phyloP scores from a whole-genome alignment of 352 stramenopile genomes.

The Pythium utonaiense region DNA sequence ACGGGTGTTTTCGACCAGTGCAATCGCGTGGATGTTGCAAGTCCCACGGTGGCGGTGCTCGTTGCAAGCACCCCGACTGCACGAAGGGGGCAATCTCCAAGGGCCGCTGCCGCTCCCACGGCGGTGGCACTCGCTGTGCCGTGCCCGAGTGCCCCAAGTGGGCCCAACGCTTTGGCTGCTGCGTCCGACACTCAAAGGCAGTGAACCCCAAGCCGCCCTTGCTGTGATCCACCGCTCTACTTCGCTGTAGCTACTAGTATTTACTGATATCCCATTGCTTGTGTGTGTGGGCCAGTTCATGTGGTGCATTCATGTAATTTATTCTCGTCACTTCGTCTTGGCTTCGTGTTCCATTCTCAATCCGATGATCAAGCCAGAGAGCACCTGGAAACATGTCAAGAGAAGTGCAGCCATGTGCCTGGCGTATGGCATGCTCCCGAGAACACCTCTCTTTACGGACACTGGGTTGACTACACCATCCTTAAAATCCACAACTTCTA shows the following conservation, averaged over 20 bases:
- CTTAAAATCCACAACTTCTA: too few relatives aligned
- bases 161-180: slow-evolving; percentile 42
- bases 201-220: slow-evolving; percentile 7
- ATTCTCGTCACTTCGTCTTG: neutral
- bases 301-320: slow-evolving; percentile 5
- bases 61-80: slow-evolving; percentile 46
- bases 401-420: slow-evolving; percentile 15
- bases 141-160: slow-evolving; percentile 41
- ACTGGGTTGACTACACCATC: too few relatives aligned
- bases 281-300: neutral
- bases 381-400: neutral
- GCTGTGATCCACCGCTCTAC: neutral
- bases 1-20: slow-evolving; percentile 37
- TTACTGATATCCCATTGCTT: neutral
- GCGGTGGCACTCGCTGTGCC: slow-evolving; percentile 47
- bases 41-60: slow-evolving; percentile 52
- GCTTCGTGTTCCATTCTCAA: neutral
- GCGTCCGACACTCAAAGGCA: slow-evolving; percentile 38
- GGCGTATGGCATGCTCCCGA: too few relatives aligned
- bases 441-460: too few relatives aligned
- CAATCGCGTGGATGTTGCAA: slow-evolving; percentile 57
- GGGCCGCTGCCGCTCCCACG: slow-evolving; percentile 47
- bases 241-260: neutral
- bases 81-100: slow-evolving; percentile 49
- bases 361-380: slow-evolving; percentile 5